Conservation (phyloP, 352 stramenopile genomes). For the Pythium myriotylum region DNA sequence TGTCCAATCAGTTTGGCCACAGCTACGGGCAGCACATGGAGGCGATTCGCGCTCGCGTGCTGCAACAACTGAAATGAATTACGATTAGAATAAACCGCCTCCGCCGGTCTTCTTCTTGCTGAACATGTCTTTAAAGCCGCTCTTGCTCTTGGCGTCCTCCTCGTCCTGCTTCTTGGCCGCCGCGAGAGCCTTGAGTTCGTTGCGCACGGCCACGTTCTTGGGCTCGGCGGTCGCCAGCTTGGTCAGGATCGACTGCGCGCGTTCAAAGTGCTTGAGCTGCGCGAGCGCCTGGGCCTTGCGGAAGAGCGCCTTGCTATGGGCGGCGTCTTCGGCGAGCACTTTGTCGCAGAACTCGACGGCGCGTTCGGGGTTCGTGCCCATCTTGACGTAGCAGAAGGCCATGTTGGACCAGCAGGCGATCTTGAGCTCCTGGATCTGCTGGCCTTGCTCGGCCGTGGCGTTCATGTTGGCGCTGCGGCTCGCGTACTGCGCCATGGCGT, state of each 20-base stretch:
- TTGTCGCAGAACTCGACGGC: constrained; percentile 76
- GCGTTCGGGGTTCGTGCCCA: constrained; percentile 47
- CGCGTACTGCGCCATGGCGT: constrained; percentile 81
- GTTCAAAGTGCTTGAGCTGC: constrained; percentile 60
- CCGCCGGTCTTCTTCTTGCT: constrained; percentile 43
- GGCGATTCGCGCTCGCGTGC: constrained; percentile 48
- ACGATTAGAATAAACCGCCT: constrained; percentile 14
- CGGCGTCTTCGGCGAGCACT: constrained; percentile 60
- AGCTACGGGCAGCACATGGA: constrained; percentile 79
- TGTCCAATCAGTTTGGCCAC: constrained; percentile 80
- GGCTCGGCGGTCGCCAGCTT: constrained; percentile 61
- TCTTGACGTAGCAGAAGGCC: constrained; percentile 80
- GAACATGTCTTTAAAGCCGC: constrained; percentile 76
- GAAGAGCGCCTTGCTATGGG: constrained; percentile 81
- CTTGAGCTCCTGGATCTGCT: constrained; percentile 67
- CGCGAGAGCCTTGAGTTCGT: constrained; percentile 59
- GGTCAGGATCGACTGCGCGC: constrained; percentile 53
- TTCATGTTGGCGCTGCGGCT: constrained; percentile 46
- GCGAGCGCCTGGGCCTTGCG: constrained; percentile 77
- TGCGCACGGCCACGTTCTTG: constrained; percentile 68
- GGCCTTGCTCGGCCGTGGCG: constrained; percentile 50
- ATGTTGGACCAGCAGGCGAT: constrained; percentile 80
- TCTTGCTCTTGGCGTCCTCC: constrained; percentile 54
- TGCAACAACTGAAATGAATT: constrained; percentile 40
- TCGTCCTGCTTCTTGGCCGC: constrained; percentile 59